A percentile compares a stretch with the other conserved stretches of the same genome.
These are phyloP conservation scores for Cryphonectria carpinicola DNA, from an alignment of 2,329 filamentous ascomycete species.

Conservation along the genomic window DNA sequence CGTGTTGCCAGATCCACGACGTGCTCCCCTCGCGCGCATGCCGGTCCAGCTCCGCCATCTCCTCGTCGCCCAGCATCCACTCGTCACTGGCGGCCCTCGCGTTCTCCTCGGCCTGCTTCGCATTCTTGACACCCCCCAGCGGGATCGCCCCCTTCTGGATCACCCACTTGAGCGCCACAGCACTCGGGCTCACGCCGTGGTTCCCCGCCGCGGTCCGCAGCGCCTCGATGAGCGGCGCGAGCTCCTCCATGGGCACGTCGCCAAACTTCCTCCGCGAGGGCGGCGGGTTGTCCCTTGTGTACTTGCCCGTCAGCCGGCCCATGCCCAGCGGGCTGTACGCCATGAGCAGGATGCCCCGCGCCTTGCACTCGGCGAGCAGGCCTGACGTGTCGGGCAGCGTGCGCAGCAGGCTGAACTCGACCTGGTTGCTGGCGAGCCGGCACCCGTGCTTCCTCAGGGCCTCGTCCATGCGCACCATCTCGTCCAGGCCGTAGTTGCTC, in stretches of 20 bases:
- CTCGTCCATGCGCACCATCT: constrained; percentile 48
- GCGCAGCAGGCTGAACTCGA: constrained; percentile 48
- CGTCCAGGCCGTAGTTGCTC: constrained; percentile 46
- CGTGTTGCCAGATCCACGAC: constrained; percentile 47
- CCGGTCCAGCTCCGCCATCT: constrained; percentile 45
- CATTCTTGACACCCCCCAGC: constrained; percentile 45
- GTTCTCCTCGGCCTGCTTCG: constrained; percentile 44
- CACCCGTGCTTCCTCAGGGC: constrained; percentile 42
- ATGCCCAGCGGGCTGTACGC: constrained; percentile 46
- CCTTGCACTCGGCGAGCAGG: constrained; percentile 44
- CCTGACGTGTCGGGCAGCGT: constrained; percentile 45
- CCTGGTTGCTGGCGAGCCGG: constrained; percentile 48
- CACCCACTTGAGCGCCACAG: constrained; percentile 49
- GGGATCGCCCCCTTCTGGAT: constrained; percentile 49
- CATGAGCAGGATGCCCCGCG: constrained; percentile 46
- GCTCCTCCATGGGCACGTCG: constrained; percentile 47
- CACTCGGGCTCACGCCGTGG: constrained; percentile 39
- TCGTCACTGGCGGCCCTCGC: constrained; percentile 41
- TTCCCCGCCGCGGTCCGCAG: constrained; percentile 42
- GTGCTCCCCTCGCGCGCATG: constrained; percentile 45
- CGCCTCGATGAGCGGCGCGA: constrained; percentile 43
- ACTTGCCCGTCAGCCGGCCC: constrained; percentile 46
- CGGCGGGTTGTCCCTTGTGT: constrained; percentile 42
- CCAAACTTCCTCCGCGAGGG: constrained; percentile 43
- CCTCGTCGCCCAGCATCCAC: constrained; percentile 46